These are phyloP conservation scores for Nelumbo lutea DNA, from an alignment of 164 flowering plant genomes.

Conservation along the genomic window DNA sequence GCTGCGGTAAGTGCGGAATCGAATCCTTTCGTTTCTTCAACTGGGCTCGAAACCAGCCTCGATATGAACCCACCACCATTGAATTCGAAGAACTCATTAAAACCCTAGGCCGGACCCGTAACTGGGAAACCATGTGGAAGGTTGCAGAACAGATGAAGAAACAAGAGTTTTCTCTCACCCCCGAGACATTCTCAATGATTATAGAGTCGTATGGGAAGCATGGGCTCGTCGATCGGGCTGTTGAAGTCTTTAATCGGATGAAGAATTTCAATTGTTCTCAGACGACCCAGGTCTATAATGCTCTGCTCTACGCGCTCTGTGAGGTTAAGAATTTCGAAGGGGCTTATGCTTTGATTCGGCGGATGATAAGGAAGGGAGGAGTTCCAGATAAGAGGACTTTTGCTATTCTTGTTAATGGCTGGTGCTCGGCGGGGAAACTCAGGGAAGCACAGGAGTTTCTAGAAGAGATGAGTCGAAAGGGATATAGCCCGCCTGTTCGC, in stretches of 20 bases:
- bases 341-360: conserved; percentile 75
- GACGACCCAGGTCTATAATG: conserved; percentile 56
- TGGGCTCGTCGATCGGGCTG: conserved; percentile 59
- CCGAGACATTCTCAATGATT: conserved; percentile 44
- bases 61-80: conserved; percentile 59
- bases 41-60: conserved; percentile 66
- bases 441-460: conserved; percentile 77
- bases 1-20: conserved; percentile 37
- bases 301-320: conserved; percentile 69
- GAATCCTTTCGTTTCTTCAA: conserved; percentile 82
- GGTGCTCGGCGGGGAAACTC: conserved; percentile 88
- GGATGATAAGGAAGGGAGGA: conserved; percentile 72
- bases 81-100: conserved; percentile 68
- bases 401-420: conserved; percentile 70
- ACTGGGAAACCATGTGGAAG: conserved; percentile 83
- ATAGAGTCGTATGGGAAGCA: conserved; percentile 67
- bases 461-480: conserved; percentile 87
- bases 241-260: conserved; percentile 66
- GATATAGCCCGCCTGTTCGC: conserved; percentile 83
- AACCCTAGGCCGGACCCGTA: conserved; percentile 47
- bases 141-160: conserved; percentile 53
- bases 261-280: conserved; percentile 45
- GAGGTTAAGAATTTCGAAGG: conserved; percentile 74
- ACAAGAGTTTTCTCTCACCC: conserved; percentile 28
- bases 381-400: conserved; percentile 69